Base-by-base conservation (phyloP, 306 rosid species). In the Sophora flavescens region DNA sequence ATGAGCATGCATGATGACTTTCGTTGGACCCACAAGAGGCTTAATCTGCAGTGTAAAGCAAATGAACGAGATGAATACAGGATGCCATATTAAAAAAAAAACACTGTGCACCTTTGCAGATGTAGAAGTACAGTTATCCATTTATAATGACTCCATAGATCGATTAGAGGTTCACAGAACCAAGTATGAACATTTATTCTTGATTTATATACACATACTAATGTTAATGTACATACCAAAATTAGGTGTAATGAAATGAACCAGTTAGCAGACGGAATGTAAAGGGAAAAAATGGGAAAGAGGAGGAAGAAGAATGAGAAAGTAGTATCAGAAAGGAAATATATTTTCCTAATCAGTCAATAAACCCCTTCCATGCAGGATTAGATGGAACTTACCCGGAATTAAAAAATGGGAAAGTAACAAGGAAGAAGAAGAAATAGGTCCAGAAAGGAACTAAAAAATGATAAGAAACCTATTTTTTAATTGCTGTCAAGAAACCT, bases 11-110 rank as follows among this genome's bases (percentile, higher is more conserved):
- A 95, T 95, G 77, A 95, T 89, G 71, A 78, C 80, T 87, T 80
- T 89, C 73, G 99, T 95, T 80, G 99, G 99, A 64, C 35, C 86
- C 22, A 92, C 96, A 63, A 95, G 97, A 76, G 97, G 97, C 91
- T 62, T 95, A 81, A 95, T 92, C 98, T 95, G 95, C 85, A 81
- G 63, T 8, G 54, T 69, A 45, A 68, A 84, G 73, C 35, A 32
- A 80, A 72, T 48, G 68, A 57, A 65, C 26, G 5, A 66, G 13
- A 38, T 57, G 70, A 26, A 45, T 22, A 30, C 51, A 61, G 60
- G 15, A 70, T 5, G 39, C 47, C 30, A 47, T 13, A 41, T 8
- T 53, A 67, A 64, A 18, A 50, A 15, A 41, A 0, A 41, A 2
- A 44, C 32, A 45, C 67, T 53, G 56, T 44, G 13, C 44, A 62